phyloP scores from a whole-genome alignment of 345 rosid genomes.

The Gossypium anomalum region DNA sequence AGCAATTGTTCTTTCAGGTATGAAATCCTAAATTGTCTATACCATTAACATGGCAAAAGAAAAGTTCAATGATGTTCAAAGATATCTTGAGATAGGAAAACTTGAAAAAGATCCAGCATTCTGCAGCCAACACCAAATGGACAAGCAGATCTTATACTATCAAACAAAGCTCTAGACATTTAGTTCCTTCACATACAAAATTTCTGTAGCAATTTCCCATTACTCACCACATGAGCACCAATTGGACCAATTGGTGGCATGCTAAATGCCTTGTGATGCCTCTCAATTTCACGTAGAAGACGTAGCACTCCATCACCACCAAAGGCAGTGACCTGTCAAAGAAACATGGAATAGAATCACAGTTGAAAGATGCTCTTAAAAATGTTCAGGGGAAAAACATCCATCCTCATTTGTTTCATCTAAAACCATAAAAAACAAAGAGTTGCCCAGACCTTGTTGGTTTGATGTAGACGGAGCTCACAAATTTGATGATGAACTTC shows the following conservation, averaged over 20 bases:
- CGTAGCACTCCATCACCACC: conserved; percentile 81
- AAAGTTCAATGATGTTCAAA: neutral
- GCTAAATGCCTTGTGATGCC: conserved; percentile 46
- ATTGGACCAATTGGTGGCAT: conserved; percentile 95
- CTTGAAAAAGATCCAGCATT: conserved; percentile 2
- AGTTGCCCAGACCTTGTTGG: conserved; percentile 60
- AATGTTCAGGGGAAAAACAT: conserved; percentile 8
- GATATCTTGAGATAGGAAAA: neutral
- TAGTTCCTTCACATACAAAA: neutral
- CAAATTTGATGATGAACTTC: conserved; percentile 34
- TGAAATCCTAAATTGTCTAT: neutral
- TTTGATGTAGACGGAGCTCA: conserved; percentile 51
- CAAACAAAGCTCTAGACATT: neutral
- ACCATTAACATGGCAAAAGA: neutral
- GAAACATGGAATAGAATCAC: conserved; percentile 10
- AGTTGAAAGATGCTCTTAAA: neutral
- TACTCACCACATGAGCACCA: conserved; percentile 88
- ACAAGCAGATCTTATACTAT: neutral
- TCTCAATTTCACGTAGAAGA: conserved; percentile 74
- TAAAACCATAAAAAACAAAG: conserved; percentile 16
- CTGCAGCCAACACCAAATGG: conserved; percentile 6
- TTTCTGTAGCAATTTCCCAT: neutral
- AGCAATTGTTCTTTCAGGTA: neutral
- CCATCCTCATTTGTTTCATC: neutral
- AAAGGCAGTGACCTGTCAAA: conserved; percentile 81